phyloP scores from a whole-genome alignment of 2,329 filamentous ascomycete species.

The Pezicula neosporulosa region DNA sequence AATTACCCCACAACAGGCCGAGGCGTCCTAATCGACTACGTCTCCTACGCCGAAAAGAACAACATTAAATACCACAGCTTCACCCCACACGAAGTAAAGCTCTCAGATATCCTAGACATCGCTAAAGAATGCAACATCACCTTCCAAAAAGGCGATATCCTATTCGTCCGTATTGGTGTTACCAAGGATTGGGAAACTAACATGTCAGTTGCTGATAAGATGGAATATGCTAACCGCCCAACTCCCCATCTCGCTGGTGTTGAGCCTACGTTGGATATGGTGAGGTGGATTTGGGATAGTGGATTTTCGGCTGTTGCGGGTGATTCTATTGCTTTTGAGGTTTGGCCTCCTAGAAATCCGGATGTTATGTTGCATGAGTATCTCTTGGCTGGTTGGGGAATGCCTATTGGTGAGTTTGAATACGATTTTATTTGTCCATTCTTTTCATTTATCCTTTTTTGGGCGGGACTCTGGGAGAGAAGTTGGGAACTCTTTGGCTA shows the following conservation, averaged over 20 bases:
- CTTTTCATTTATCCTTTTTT: too few species aligned
- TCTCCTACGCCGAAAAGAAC: conserved; percentile 37
- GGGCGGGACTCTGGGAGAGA: too few species aligned
- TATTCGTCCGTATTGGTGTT: conserved; percentile 43
- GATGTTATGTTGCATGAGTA: conserved; percentile 42
- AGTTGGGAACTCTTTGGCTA: too few species aligned
- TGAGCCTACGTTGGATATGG: conserved; percentile 26
- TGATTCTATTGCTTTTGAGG: conserved; percentile 37
- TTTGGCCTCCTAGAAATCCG: conserved; percentile 30
- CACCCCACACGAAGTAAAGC: conserved; percentile 34
- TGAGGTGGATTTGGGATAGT: conserved; percentile 33
- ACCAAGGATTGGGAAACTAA: conserved; percentile 35
- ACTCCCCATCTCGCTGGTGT: conserved; percentile 32
- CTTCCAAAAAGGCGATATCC: conserved; percentile 47
- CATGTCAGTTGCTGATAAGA: conserved; percentile 27
- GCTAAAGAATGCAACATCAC: conserved; percentile 38
- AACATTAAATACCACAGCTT: conserved; percentile 23
- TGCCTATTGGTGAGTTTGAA: conserved; percentile 33
- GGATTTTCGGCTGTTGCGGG: conserved; percentile 32
- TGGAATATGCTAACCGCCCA: conserved; percentile 26
- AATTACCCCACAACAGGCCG: conserved; percentile 30
- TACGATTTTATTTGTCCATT: too few species aligned
- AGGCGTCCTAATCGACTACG: conserved; percentile 49
- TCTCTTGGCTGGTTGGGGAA: conserved; percentile 44
- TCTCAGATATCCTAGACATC: conserved; percentile 33